These are phyloP conservation scores for Triglochin maritima DNA, from an alignment of 106 monocot genomes.

Conservation along the genomic window DNA sequence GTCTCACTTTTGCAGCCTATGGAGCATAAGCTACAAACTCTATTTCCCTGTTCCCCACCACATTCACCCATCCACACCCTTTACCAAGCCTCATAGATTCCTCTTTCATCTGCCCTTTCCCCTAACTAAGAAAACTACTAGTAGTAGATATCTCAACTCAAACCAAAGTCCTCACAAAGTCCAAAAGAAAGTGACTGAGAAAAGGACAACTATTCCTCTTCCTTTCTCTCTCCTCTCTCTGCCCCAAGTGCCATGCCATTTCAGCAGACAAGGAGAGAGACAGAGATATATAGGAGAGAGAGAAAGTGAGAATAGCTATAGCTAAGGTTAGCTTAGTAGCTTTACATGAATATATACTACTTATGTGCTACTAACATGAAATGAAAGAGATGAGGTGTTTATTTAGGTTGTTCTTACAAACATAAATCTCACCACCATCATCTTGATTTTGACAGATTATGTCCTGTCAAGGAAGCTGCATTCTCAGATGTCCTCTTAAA, in stretches of 20 bases:
- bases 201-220: no score
- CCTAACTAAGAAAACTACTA: neutral
- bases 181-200: neutral
- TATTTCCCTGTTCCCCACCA: conserved; percentile 1
- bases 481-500: conserved; percentile 64
- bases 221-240: neutral
- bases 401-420: no score
- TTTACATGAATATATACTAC: neutral
- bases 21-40: conserved; percentile 1
- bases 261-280: conserved; percentile 8
- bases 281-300: conserved; percentile 1
- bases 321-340: no score
- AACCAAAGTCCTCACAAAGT: neutral
- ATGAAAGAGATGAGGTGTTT: no score
- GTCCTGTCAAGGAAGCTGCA: conserved; percentile 52
- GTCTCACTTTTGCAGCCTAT: conserved; percentile 3
- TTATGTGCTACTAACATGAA: neutral
- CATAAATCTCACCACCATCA: neutral
- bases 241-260: neutral
- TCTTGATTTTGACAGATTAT: conserved; percentile 53
- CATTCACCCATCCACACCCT: neutral
- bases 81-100: neutral
- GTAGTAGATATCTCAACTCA: neutral
- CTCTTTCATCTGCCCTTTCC: neutral
- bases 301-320: conserved; percentile 1